Evolutionary conservation across 1,284 basidiomycete genomes (phyloP), one percentile per base, ranked within the genome.

Genomic region (Apiotrichum sp.): DNA sequence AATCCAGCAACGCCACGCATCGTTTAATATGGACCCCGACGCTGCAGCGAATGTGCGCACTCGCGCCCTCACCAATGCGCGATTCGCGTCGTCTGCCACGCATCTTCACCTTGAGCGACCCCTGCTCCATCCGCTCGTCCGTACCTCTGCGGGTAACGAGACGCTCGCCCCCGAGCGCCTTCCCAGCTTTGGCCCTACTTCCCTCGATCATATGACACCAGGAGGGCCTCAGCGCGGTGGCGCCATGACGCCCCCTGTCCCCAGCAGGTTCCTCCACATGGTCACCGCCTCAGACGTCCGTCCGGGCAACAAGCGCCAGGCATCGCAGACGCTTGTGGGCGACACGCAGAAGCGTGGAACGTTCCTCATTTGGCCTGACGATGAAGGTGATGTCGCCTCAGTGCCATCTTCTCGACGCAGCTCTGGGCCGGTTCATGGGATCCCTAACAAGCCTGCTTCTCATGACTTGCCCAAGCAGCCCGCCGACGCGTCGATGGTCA

Each of bases 91-190:
- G 16, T 39, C 48, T 1, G 22, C 22, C 22, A 22, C 22, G 22
- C 35, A 39, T 34, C 13, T 14, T 32, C 55, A 34, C 16, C 43
- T 39, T 9, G 7, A 51, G 32, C 52, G 57, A 7, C 57, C 57
- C 0, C 48, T 48, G 34, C 48, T 46, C 10, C 55, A 50, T 48
- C 50, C 55, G 4, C 65, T 69, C 3, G 44, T 68, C 3, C 65
- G 68, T 13, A 57, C 62, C 11, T 57, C 64, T 6, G 70, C 70
- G 1, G 63, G 74, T 4, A 60, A 73, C 34, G 70, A 75, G 58
- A 77, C 75, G 1, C 61, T 77, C 4, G 75, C 70, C 2, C 75
- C 75, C 0, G 73, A 74, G 63, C 67, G 75, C 4, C 56, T 64
- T 5, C 69, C 71, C 2, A 71, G 68, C 32, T 77, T 72, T 51